Evolutionary conservation across 78 protist genomes (phyloP).

Genomic region (Dictyostelium firmibasis): DNA sequence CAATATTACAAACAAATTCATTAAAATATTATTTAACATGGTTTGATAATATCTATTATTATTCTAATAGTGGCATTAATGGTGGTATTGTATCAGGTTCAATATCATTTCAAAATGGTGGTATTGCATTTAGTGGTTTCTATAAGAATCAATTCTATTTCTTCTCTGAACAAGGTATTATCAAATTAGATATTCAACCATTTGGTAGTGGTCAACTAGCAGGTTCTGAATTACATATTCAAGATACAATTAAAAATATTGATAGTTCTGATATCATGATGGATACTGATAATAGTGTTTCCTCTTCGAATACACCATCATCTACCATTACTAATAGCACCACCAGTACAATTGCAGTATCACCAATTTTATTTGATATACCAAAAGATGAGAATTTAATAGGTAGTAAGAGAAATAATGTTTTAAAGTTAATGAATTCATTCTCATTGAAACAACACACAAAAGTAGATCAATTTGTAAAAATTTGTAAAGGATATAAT

Average conservation of each 20-base stretch:
- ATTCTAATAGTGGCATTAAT: background rate
- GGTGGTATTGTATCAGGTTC: background rate
- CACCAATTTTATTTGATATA: conserved; percentile 9
- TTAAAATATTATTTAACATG: background rate
- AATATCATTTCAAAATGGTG: background rate
- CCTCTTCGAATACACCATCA: background rate
- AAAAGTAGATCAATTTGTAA: background rate
- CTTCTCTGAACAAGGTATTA: background rate
- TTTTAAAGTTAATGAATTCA: conserved; percentile 33
- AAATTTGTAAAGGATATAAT: background rate
- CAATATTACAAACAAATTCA: background rate
- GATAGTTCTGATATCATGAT: background rate
- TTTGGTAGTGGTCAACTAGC: background rate
- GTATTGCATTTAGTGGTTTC: background rate
- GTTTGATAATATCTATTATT: background rate
- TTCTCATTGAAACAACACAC: conserved; percentile 8
- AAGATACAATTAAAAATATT: conserved; percentile 2
- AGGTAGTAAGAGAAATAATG: conserved; percentile 18
- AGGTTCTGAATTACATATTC: background rate
- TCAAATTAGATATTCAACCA: conserved; percentile 5
- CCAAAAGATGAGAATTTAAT: conserved; percentile 4
- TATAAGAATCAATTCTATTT: conserved; percentile 2
- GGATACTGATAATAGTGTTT: background rate
- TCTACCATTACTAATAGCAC: background rate
- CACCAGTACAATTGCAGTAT: background rate